A percentile compares a stretch with the other conserved stretches of the same genome.
Evolutionary conservation across 345 rosid species (phyloP).

Genomic region (Carallia pectinifolia): DNA sequence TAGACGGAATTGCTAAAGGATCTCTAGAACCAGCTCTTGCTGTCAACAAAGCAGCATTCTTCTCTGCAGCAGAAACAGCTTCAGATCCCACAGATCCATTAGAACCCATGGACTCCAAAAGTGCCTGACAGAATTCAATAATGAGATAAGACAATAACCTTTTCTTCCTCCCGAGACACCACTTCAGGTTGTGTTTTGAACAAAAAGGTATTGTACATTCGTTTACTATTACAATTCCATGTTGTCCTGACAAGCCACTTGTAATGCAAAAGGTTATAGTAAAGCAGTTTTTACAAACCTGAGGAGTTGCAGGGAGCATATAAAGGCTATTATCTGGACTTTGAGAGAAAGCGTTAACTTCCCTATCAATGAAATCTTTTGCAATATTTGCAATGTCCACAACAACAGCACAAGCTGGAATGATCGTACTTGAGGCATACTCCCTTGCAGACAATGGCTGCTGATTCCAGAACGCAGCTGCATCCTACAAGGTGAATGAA

Average conservation of each 20-base stretch:
- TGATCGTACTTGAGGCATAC: conserved; percentile 79
- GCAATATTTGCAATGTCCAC: conserved; percentile 68
- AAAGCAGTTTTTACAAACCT: conserved; percentile 48
- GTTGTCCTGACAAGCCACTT: too few relatives aligned
- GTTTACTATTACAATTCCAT: too few relatives aligned
- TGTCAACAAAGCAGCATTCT: conserved; percentile 85
- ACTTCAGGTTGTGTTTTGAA: too few relatives aligned
- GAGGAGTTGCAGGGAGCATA: conserved; percentile 96
- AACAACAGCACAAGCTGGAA: conserved; percentile 74
- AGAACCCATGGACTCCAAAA: conserved; percentile 84
- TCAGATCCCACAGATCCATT: conserved; percentile 91
- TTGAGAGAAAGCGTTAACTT: conserved; percentile 77
- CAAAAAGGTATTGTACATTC: too few relatives aligned
- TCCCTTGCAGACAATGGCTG: conserved; percentile 87
- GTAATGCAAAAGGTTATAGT: too few relatives aligned
- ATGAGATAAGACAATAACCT: background rate
- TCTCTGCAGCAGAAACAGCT: conserved; percentile 85
- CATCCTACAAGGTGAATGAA: conserved; percentile 54
- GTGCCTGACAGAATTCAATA: conserved; percentile 58
- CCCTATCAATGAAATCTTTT: conserved; percentile 75
- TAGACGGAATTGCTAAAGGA: conserved; percentile 97
- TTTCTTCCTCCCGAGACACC: too few relatives aligned
- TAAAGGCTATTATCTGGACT: conserved; percentile 85
- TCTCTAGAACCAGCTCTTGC: conserved; percentile 99
- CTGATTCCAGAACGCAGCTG: conserved; percentile 83